These are phyloP conservation scores for Annulohypoxylon moriforme DNA, from an alignment of 495 filamentous ascomycete species.

Conservation along the genomic window DNA sequence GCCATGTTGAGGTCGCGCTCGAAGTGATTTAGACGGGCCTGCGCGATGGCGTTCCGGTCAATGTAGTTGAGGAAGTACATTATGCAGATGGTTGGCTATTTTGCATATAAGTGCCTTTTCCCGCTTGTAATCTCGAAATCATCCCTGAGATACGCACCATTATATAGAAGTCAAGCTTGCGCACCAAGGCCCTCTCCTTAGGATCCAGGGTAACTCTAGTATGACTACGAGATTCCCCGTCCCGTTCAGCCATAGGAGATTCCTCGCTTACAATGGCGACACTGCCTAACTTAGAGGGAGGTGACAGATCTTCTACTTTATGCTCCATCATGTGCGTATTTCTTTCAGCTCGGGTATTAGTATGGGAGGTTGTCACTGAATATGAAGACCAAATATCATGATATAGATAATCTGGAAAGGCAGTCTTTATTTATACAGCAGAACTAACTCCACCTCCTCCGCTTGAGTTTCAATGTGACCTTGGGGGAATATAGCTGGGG, in stretches of 20 bases:
- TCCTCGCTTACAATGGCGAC: background rate
- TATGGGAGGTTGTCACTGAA: background rate
- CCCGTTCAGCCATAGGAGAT: background rate
- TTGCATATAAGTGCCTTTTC: background rate
- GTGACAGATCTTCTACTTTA: background rate
- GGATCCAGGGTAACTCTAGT: slow-evolving; percentile 51
- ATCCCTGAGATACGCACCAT: slow-evolving; percentile 49
- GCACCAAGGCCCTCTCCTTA: slow-evolving; percentile 57
- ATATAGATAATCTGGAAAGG: background rate
- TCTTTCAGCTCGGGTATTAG: background rate
- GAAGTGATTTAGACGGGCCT: slow-evolving; percentile 58
- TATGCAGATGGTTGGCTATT: slow-evolving; percentile 57
- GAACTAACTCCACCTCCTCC: slow-evolving; percentile 13
- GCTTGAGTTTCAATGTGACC: slow-evolving; percentile 20
- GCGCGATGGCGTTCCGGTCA: slow-evolving; percentile 60
- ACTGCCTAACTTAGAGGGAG: background rate
- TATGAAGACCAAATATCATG: background rate
- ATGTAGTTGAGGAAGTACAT: slow-evolving; percentile 65
- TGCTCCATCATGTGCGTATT: slow-evolving; percentile 13
- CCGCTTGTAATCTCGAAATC: background rate
- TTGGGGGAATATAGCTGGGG: background rate
- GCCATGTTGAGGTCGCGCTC: slow-evolving; percentile 60
- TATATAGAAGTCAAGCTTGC: slow-evolving; percentile 61
- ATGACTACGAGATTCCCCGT: background rate
- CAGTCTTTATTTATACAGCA: background rate